Percentiles rank a stretch among this genome's conserved stretches.
Evolutionary conservation across 306 rosid genomes (phyloP).

Genomic region (Sicyos edulis): DNA sequence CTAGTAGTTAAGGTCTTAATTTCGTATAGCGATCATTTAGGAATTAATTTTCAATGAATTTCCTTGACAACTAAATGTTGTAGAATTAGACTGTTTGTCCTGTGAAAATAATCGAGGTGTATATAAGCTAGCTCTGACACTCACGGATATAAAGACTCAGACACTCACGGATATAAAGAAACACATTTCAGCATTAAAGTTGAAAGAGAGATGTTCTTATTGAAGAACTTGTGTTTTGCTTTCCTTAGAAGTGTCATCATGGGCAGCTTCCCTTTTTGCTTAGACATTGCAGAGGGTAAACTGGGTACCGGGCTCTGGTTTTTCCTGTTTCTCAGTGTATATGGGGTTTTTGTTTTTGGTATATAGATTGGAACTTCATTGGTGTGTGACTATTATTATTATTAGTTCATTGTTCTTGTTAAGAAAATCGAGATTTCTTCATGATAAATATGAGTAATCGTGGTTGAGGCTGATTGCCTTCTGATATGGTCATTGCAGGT

Average conservation of each 20-base stretch:
- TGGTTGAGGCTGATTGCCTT: conserved; percentile 8
- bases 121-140: too few species aligned
- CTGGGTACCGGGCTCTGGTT: neutral
- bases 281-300: neutral
- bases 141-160: too few species aligned
- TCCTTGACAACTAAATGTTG: too few species aligned
- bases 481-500: neutral
- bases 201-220: neutral
- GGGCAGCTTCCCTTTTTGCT: neutral
- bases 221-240: neutral
- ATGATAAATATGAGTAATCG: neutral
- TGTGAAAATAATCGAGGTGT: too few species aligned
- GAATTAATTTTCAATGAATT: too few species aligned
- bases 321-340: neutral
- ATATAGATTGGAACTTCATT: neutral
- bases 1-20: too few species aligned
- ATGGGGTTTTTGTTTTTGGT: neutral
- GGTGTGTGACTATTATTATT: neutral
- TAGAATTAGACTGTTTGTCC: too few species aligned
- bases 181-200: neutral
- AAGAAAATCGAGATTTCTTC: neutral
- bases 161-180: too few species aligned
- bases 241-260: neutral
- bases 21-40: too few species aligned
- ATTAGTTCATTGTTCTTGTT: neutral